Evolutionary conservation across 495 filamentous ascomycete species (phyloP).

Genomic region (Eremomyces bilateralis): DNA sequence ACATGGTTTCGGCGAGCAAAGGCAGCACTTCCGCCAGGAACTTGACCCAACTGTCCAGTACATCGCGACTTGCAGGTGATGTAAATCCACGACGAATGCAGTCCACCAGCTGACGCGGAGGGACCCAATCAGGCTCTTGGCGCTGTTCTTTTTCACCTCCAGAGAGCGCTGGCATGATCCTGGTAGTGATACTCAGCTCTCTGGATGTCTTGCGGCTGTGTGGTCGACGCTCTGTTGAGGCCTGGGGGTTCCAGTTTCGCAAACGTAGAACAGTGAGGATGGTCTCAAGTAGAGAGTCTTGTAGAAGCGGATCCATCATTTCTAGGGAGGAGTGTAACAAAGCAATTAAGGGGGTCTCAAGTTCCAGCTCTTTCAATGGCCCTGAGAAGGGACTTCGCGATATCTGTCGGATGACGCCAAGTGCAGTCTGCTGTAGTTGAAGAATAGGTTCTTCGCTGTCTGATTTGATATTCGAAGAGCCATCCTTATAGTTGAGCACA

Average conservation of each 20-base stretch:
- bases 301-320: conserved; percentile 26
- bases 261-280: conserved; percentile 11
- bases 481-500: conserved; percentile 4
- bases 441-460: conserved; percentile 9
- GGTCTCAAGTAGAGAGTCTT: conserved; percentile 9
- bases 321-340: conserved; percentile 42
- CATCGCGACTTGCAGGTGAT: conserved; percentile 45
- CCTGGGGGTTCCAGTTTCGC: conserved; percentile 3
- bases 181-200: conserved; percentile 1
- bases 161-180: not conserved
- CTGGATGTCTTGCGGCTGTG: conserved; percentile 4
- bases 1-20: conserved; percentile 59
- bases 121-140: conserved; percentile 10
- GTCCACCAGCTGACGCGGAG: conserved; percentile 56
- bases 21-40: conserved; percentile 74
- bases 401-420: conserved; percentile 54
- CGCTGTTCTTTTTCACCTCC: not conserved
- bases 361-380: conserved; percentile 40
- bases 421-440: conserved; percentile 43
- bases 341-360: conserved; percentile 53
- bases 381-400: conserved; percentile 47
- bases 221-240: not conserved
- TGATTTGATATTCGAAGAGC: too few relatives aligned
- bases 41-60: conserved; percentile 76
- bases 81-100: conserved; percentile 69